Conservation (phyloP, 805 yeast species). For the Yarrowia keelungensis region DNA sequence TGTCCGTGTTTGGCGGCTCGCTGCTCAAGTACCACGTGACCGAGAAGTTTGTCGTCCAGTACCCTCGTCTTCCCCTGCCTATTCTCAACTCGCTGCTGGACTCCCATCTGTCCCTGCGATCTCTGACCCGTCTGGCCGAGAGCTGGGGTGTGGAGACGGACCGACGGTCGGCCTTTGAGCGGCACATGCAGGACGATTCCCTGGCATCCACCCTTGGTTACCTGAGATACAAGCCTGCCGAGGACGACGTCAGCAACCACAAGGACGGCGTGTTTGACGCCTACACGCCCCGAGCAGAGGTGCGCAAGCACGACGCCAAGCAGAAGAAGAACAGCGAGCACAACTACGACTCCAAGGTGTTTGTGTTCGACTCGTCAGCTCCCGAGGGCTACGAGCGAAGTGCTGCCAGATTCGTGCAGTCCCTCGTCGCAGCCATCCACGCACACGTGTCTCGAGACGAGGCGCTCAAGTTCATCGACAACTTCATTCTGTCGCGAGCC, state of each 20-base stretch:
- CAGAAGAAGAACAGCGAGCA: conserved; percentile 42
- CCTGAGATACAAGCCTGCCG: conserved; percentile 46
- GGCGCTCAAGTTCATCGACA: conserved; percentile 71
- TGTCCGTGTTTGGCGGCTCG: conserved; percentile 82
- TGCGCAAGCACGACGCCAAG: conserved; percentile 56
- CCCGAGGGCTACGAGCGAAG: conserved; percentile 53
- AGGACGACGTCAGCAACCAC: conserved; percentile 31
- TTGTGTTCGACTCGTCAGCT: conserved; percentile 2
- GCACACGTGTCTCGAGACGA: conserved; percentile 71
- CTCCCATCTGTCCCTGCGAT: conserved; percentile 71
- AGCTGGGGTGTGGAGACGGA: conserved; percentile 92
- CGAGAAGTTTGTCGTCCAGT: conserved; percentile 72
- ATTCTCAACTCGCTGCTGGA: conserved; percentile 78
- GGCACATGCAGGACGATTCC: conserved; percentile 72
- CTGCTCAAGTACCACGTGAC: conserved; percentile 76
- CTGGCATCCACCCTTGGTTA: conserved; percentile 69
- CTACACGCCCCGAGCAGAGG: conserved; percentile 40
- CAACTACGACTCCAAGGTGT: conserved; percentile 33
- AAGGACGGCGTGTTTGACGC: conserved; percentile 50
- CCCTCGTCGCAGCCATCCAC: conserved; percentile 83
- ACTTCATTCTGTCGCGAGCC: conserved; percentile 77
- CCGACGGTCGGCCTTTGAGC: conserved; percentile 64
- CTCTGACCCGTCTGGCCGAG: conserved; percentile 71
- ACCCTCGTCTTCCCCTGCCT: conserved; percentile 88
- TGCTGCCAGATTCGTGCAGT: conserved; percentile 74